A percentile compares a stretch with the other conserved stretches of the same genome.
Evolutionary conservation across 257 asterid species (phyloP).

Genomic region (Prunella vulgaris): DNA sequence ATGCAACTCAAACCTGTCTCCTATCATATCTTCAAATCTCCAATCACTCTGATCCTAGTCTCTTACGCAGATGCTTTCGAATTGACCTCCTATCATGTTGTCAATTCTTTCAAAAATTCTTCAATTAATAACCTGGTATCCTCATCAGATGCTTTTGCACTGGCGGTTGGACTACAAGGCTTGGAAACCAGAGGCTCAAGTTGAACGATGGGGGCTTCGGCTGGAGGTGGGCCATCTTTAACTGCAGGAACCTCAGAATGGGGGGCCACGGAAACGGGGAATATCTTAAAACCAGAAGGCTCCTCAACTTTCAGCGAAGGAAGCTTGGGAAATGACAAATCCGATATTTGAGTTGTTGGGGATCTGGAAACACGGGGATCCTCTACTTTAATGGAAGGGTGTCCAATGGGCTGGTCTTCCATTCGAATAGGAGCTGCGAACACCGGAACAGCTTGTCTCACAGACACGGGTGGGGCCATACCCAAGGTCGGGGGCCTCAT

Average conservation of each 20-base stretch:
- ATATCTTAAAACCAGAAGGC: slow-evolving; percentile 25
- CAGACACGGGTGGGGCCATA: slow-evolving; percentile 60
- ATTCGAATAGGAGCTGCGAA: slow-evolving; percentile 50
- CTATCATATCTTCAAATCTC: slow-evolving; percentile 42
- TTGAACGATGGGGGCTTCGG: slow-evolving; percentile 19
- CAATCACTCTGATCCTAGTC: slow-evolving; percentile 23
- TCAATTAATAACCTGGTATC: slow-evolving; percentile 11
- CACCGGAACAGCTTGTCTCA: slow-evolving; percentile 58
- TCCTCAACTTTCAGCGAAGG: slow-evolving; percentile 27
- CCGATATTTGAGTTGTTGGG: slow-evolving; percentile 22
- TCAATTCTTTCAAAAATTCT: slow-evolving; percentile 25
- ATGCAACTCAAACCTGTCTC: slow-evolving; percentile 19
- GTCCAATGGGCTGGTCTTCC: slow-evolving; percentile 43
- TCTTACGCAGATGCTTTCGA: slow-evolving; percentile 19
- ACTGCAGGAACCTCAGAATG: slow-evolving; percentile 25
- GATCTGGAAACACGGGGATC: slow-evolving; percentile 35
- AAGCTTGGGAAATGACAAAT: slow-evolving; percentile 30
- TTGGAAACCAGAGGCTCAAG: slow-evolving; percentile 25
- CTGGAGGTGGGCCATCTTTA: slow-evolving; percentile 19
- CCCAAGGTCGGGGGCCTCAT: slow-evolving; percentile 51
- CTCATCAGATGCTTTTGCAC: slow-evolving; percentile 12
- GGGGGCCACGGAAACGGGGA: slow-evolving; percentile 17
- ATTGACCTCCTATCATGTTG: slow-evolving; percentile 31
- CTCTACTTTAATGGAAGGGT: slow-evolving; percentile 36
- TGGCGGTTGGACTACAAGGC: slow-evolving; percentile 18